phyloP scores from a whole-genome alignment of 2,329 filamentous ascomycete genomes.

The Cercospora sp. region DNA sequence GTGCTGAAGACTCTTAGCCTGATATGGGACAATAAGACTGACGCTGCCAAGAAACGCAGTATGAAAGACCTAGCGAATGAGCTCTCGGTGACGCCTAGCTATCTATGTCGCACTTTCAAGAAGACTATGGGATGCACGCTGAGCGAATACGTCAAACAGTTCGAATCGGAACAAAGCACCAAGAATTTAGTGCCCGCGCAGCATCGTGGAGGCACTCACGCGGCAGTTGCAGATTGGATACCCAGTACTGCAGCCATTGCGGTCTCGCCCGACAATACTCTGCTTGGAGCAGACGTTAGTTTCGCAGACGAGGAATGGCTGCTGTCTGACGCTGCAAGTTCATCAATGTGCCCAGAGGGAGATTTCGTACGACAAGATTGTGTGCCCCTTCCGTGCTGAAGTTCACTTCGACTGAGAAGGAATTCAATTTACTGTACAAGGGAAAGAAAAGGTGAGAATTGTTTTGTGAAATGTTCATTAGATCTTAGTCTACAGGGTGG shows the following conservation, averaged over 20 bases:
- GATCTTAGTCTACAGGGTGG: background rate
- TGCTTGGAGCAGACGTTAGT: background rate
- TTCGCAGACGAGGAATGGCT: background rate
- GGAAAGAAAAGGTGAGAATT: background rate
- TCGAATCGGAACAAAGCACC: background rate
- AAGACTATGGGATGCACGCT: constrained; percentile 12
- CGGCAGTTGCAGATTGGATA: background rate
- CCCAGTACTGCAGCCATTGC: background rate
- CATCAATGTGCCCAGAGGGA: background rate
- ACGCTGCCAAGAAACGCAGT: background rate
- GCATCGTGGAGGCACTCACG: background rate
- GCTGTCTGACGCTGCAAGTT: background rate
- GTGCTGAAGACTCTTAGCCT: background rate
- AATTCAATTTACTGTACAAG: too few relatives aligned
- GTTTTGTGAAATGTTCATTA: background rate
- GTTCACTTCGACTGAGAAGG: too few relatives aligned
- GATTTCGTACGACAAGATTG: background rate
- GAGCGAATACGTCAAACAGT: background rate
- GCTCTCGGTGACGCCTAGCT: constrained; percentile 57
- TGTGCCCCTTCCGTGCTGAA: background rate
- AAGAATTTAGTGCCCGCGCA: too few relatives aligned
- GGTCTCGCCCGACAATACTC: too few relatives aligned
- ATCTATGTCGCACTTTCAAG: constrained; percentile 62
- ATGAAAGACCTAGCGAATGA: constrained; percentile 50
- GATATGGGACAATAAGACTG: background rate